Conservation (phyloP, 352 stramenopile species). For the Phytophthora litchii region DNA sequence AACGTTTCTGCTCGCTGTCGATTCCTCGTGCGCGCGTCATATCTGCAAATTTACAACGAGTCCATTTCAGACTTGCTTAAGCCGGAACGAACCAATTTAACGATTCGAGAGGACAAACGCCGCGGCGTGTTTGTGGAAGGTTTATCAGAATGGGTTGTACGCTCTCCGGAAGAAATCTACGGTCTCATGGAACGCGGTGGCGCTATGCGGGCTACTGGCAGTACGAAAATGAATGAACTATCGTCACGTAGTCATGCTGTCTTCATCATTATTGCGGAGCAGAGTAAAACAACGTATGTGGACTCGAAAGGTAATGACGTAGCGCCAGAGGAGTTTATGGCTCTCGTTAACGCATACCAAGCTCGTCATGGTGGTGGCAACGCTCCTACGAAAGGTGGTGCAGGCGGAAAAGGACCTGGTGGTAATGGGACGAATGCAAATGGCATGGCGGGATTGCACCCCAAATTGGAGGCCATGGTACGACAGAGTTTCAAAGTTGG, state of each 20-base stretch:
- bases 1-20: slow-evolving; percentile 85
- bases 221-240: slow-evolving; percentile 91
- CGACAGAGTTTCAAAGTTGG: slow-evolving; percentile 94
- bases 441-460: slow-evolving; percentile 47
- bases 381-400: slow-evolving; percentile 14
- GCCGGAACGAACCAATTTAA: slow-evolving; percentile 90
- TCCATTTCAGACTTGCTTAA: slow-evolving; percentile 95
- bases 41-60: slow-evolving; percentile 96
- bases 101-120: slow-evolving; percentile 94
- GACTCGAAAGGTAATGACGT: slow-evolving; percentile 84
- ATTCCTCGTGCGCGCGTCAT: slow-evolving; percentile 93
- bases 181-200: slow-evolving; percentile 93
- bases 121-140: slow-evolving; percentile 94
- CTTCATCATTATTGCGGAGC: slow-evolving; percentile 96
- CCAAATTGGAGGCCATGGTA: slow-evolving; percentile 89
- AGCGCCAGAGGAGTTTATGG: slow-evolving; percentile 84
- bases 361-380: slow-evolving; percentile 45
- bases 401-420: slow-evolving; percentile 5
- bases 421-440: slow-evolving; percentile 33
- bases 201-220: slow-evolving; percentile 80
- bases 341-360: slow-evolving; percentile 79
- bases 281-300: slow-evolving; percentile 91
- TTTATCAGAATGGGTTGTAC: slow-evolving; percentile 94
- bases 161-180: slow-evolving; percentile 93
- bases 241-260: slow-evolving; percentile 90